Base-by-base conservation (phyloP, 2,329 filamentous ascomycete genomes). In the Chaetomium sp. region DNA sequence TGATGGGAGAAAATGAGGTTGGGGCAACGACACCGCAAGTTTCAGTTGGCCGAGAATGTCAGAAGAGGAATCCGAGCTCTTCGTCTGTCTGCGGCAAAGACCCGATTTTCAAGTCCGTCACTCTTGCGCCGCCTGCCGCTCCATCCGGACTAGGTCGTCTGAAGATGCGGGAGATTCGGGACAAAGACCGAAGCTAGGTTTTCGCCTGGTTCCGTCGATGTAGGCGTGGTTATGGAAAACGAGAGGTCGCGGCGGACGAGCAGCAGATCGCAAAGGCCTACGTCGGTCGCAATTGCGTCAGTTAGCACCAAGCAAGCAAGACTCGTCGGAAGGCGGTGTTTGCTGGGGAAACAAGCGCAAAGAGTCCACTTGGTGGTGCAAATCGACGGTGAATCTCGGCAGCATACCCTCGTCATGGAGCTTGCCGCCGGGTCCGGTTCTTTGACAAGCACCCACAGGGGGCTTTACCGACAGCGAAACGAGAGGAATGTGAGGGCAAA, bases 141-240 rank as follows among this genome's bases (percentile, higher is more conserved):
- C 65, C 62, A 67, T 65, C 60, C 63, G 63, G 62, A 42, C 60
- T 61, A 62, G 65, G 38, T 67, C 54, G 59, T 57, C 38, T 53
- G 16, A 33, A 27, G 49, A 13, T 58, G 61, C 62, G 65, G 58
- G 29, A 64, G 62, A 47, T 47, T 62, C 58, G 55, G 61, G 50
- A 67, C 58, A 60, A 67, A 56, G 55, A 60, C 58, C 42, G 51
- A 31, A 16, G 25, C n/a, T 8, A 33, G 21, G 13, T 53, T 47
- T 21, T 51, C 29, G 57, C 23, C 60, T 45, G 51, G 42, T 57
- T 62, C 27, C 60, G 60, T 60, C 60, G 60, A 63, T 31, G 10
- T 33, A 33, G n/a, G 35, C 29, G 27, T 25, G 19, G 25, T 10
- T 29, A 7, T 29, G 19, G 51, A 42, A 8, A 19, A 23, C 54